phyloP scores from a whole-genome alignment of 2,329 filamentous ascomycete species.

The Reticulascus tulasneorum region DNA sequence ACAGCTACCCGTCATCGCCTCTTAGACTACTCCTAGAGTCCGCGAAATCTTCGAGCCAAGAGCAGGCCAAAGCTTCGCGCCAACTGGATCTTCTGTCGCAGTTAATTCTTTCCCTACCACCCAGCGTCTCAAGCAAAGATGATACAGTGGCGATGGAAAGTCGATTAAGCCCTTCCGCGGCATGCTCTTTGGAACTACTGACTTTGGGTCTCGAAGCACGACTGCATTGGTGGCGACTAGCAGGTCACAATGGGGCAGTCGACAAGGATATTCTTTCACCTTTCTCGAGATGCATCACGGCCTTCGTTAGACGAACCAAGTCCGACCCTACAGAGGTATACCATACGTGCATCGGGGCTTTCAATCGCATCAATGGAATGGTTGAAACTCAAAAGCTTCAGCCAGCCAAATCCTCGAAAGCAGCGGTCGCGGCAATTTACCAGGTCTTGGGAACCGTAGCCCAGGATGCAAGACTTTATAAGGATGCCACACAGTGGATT shows the following conservation, averaged over 20 bases:
- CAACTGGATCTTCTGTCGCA: constrained; percentile 67
- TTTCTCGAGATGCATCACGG: constrained; percentile 57
- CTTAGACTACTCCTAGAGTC: constrained; percentile 50
- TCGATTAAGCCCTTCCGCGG: constrained; percentile 52
- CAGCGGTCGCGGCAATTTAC: constrained; percentile 44
- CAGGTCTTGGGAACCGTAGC: constrained; percentile 49
- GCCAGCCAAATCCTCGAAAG: constrained; percentile 32
- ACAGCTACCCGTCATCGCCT: constrained; percentile 52
- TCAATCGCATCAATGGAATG: constrained; percentile 25
- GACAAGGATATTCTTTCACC: constrained; percentile 65
- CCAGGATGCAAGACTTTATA: constrained; percentile 38
- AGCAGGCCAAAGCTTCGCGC: constrained; percentile 55
- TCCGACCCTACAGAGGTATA: constrained; percentile 31
- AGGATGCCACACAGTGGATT: constrained; percentile 55
- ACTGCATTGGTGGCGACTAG: constrained; percentile 62
- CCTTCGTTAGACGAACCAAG: constrained; percentile 53
- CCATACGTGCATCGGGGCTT: constrained; percentile 30
- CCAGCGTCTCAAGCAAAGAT: constrained; percentile 61
- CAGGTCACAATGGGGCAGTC: constrained; percentile 53
- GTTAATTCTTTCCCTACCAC: constrained; percentile 60
- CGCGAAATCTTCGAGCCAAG: constrained; percentile 36
- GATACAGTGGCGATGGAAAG: constrained; percentile 53
- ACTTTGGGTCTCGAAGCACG: constrained; percentile 57
- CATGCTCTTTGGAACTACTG: constrained; percentile 59
- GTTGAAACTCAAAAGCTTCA: constrained; percentile 30